Percentiles rank a stretch among this genome's conserved stretches.
Conservation (phyloP, 441 rosid genomes). For the Omphalea diandra region DNA sequence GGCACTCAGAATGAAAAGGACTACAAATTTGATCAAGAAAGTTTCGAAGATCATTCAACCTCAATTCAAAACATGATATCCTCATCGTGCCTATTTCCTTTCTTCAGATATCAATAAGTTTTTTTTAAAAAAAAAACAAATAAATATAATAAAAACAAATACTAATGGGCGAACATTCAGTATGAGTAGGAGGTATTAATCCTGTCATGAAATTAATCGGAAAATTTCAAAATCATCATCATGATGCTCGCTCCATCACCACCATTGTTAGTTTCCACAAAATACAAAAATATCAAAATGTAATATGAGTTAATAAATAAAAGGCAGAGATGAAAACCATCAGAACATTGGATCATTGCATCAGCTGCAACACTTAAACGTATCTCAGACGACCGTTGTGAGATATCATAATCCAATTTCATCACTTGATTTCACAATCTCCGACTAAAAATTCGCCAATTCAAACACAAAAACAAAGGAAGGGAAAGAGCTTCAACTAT, state of each 20-base stretch:
- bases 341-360: slow-evolving; percentile 51
- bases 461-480: neutral
- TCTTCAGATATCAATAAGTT: neutral
- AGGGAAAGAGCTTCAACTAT: no score
- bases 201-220: slow-evolving; percentile 29
- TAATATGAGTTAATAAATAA: neutral
- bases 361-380: slow-evolving; percentile 37
- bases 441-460: neutral
- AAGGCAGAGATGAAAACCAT: slow-evolving; percentile 24
- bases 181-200: slow-evolving; percentile 38
- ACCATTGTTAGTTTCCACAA: neutral
- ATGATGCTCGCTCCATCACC: slow-evolving; percentile 13
- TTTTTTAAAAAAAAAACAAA: neutral
- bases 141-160: neutral
- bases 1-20: slow-evolving; percentile 27
- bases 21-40: neutral
- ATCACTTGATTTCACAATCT: slow-evolving; percentile 31
- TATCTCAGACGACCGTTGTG: slow-evolving; percentile 69
- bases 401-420: slow-evolving; percentile 48
- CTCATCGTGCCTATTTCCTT: slow-evolving; percentile 5
- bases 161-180: slow-evolving; percentile 24
- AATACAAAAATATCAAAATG: neutral
- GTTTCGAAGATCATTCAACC: slow-evolving; percentile 14
- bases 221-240: slow-evolving; percentile 25
- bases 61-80: neutral